A percentile compares a stretch with the other conserved stretches of the same genome.
These are phyloP conservation scores for Aspergillus fischeri DNA, from an alignment of 2,329 filamentous ascomycete species.

Conservation along the genomic window DNA sequence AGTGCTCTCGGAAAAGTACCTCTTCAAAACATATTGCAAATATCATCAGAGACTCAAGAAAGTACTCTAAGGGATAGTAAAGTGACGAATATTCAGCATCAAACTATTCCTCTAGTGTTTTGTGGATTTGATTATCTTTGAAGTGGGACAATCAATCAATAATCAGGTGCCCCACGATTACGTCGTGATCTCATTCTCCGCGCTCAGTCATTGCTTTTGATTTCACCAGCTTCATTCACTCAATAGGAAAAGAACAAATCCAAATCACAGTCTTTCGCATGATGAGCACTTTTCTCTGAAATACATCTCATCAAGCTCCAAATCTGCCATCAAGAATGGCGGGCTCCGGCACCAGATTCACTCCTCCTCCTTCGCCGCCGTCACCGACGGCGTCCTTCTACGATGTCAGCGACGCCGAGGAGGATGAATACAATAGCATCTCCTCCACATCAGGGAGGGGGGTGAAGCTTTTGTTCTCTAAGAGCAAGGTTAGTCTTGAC, in stretches of 20 bases:
- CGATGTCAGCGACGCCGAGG: conserved; percentile 93
- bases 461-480: conserved; percentile 90
- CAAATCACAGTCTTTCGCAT: background rate
- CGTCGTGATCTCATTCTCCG: conserved; percentile 8
- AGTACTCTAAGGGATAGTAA: background rate
- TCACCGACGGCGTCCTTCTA: conserved; percentile 89
- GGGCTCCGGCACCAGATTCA: conserved; percentile 28
- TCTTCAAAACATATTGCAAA: background rate
- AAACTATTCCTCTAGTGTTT: background rate
- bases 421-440: conserved; percentile 92
- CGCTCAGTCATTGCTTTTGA: background rate
- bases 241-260: background rate
- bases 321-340: conserved; percentile 23
- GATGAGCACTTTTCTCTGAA: background rate
- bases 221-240: background rate
- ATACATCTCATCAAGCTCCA: background rate
- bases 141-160: background rate
- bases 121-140: background rate
- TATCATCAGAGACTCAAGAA: background rate
- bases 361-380: conserved; percentile 43
- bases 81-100: background rate
- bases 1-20: background rate
- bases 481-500: conserved; percentile 72
- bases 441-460: conserved; percentile 70
- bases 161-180: conserved; percentile 13